Base-by-base conservation (phyloP, 768 basidiomycete species). In the Serpula lacrymans region DNA sequence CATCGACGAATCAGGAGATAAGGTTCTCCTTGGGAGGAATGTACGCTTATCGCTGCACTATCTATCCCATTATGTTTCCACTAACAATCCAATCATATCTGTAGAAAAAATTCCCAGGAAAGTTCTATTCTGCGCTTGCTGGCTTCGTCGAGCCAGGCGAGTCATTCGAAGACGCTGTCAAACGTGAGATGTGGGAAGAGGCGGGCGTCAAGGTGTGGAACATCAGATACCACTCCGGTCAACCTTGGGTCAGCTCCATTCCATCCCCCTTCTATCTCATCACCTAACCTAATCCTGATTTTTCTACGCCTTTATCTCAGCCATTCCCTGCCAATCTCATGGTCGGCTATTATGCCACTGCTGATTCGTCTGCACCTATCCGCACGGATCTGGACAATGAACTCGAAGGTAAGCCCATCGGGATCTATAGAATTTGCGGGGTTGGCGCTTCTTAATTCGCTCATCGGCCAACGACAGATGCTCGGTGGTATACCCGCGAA, bases 61-160 rank as follows among this genome's bases (percentile, higher is more conserved):
- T 11, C 39, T 40, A 37, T 39, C n/a, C 28, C 18, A 29, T 45
- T 37, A 34, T 38, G 21, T 29, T 6, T 33, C 31, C 20, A 6
- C 14, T 14, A 33, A 7, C 11, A 28, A 25, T 22, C 39, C 7
- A 22, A 12, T 38, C 6, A 22, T 42, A 12, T 26, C 26, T 38
- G 21, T 58, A 84, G 83, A 78, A 71, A 64, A 79, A 72, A 47
- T 87, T 78, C 55, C 81, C 82, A 5, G 68, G 62, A 2, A 79
- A 69, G 35, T 85, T 88, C 60, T 96, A 91, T 63, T 94, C 91
- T 1, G 89, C 90, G 33, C 65, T 97, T 21, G 91, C 94, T 1
- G 95, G 95, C 2, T 98, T 97, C 57, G 76, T 94, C 32, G 95
- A 97, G 59, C 91, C 93, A 4, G 93, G 87, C 8, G 95, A 99